phyloP scores from a whole-genome alignment of 169 alveolate genomes.

The Plasmodium ovale region DNA sequence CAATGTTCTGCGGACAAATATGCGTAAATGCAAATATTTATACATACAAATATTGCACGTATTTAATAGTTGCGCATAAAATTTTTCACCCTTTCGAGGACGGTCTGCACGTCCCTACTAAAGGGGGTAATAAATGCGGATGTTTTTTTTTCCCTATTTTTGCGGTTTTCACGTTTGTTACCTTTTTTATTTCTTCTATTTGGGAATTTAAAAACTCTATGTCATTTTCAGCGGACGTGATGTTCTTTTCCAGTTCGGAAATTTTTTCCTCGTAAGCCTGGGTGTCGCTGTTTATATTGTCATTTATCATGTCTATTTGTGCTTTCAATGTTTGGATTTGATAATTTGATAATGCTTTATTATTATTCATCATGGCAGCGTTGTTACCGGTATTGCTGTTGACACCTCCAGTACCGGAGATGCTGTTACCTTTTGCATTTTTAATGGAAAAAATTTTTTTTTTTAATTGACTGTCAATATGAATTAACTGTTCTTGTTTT shows the following conservation, averaged over 20 bases:
- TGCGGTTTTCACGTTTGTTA: neutral
- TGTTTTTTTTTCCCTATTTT: neutral
- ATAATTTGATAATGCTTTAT: constrained; percentile 19
- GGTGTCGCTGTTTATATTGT: constrained; percentile 34
- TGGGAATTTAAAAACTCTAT: constrained; percentile 69
- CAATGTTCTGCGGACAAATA: constrained; percentile 36
- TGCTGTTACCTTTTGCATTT: constrained; percentile 20
- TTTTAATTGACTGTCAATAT: constrained; percentile 59
- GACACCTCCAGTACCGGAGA: too few relatives aligned
- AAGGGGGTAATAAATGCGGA: neutral
- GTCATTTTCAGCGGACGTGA: constrained; percentile 63
- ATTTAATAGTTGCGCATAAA: too few relatives aligned
- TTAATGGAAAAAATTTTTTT: constrained; percentile 48
- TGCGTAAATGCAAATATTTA: too few relatives aligned
- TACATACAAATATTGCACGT: too few relatives aligned
- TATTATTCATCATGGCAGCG: constrained; percentile 8
- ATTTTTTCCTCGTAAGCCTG: constrained; percentile 61
- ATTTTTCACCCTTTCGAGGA: too few relatives aligned
- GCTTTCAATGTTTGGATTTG: constrained; percentile 63
- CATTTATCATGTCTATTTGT: constrained; percentile 71
- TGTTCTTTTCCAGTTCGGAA: constrained; percentile 17
- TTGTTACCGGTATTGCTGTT: constrained; percentile 18
- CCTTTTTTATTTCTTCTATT: constrained; percentile 65
- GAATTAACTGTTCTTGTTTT: constrained; percentile 67
- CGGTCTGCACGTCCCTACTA: too few relatives aligned